Conservation (phyloP, 2,329 filamentous ascomycete genomes). For the Spiromastix sp. region DNA sequence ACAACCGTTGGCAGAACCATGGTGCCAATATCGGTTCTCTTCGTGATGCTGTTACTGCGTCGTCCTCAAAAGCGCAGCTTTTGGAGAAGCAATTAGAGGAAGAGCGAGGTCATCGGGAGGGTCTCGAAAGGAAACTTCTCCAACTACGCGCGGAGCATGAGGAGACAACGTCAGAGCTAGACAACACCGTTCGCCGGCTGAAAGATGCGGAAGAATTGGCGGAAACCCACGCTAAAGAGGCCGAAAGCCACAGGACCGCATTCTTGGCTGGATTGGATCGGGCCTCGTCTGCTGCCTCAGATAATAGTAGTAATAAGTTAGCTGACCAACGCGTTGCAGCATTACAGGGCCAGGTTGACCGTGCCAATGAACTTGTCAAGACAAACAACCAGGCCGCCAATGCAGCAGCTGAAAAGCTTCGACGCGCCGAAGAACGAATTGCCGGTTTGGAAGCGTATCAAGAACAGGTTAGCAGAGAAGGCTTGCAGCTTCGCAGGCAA, state of each 20-base stretch:
- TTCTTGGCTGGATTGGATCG: slow-evolving; percentile 75
- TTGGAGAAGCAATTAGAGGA: slow-evolving; percentile 70
- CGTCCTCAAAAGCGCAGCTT: slow-evolving; percentile 62
- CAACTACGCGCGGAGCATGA: slow-evolving; percentile 78
- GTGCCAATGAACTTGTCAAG: slow-evolving; percentile 69
- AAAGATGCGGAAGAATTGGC: slow-evolving; percentile 80
- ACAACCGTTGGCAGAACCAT: slow-evolving; percentile 59
- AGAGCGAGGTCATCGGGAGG: slow-evolving; percentile 65
- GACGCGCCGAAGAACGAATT: slow-evolving; percentile 90
- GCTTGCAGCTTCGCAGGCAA: slow-evolving; percentile 78
- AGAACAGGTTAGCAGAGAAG: slow-evolving; percentile 90
- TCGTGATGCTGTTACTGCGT: slow-evolving; percentile 66
- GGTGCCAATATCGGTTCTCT: slow-evolving; percentile 62
- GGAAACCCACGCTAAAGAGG: slow-evolving; percentile 79
- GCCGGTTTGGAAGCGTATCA: slow-evolving; percentile 94
- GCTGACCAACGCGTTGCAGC: slow-evolving; percentile 54
- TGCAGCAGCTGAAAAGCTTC: slow-evolving; percentile 73
- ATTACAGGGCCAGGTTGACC: slow-evolving; percentile 68
- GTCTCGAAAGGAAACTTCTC: slow-evolving; percentile 63
- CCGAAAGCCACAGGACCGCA: slow-evolving; percentile 70
- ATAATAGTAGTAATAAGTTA: slow-evolving; percentile 33
- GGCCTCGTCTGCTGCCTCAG: slow-evolving; percentile 40
- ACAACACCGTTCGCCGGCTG: slow-evolving; percentile 60
- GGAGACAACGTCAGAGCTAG: slow-evolving; percentile 65
- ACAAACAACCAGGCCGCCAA: slow-evolving; percentile 88